These are phyloP conservation scores for Epichloe festucae DNA, from an alignment of 2,329 filamentous ascomycete genomes.

Conservation along the genomic window DNA sequence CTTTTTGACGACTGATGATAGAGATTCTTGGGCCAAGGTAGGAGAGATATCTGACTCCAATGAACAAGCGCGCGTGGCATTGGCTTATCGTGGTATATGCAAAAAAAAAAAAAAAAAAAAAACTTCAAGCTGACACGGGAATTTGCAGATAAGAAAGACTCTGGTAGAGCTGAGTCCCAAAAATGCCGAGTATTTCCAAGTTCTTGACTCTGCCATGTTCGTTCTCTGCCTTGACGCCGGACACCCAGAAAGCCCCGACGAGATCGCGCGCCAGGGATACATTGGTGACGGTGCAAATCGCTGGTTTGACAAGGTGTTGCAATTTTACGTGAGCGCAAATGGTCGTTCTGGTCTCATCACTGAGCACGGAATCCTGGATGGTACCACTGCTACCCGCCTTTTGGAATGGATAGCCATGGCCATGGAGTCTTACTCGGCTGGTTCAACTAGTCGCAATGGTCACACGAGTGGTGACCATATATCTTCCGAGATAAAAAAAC, in stretches of 20 bases:
- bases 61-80: not conserved
- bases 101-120: not conserved
- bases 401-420: not conserved
- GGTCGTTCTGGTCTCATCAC: not conserved
- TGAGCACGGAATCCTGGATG: not conserved
- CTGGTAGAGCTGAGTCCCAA: not conserved
- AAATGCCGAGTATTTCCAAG: not conserved
- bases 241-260: not conserved
- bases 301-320: not conserved
- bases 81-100: not conserved
- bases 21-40: not conserved
- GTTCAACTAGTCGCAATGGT: not conserved
- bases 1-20: not conserved
- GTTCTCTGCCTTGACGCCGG: not conserved
- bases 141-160: not conserved
- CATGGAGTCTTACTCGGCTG: not conserved
- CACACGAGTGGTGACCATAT: not conserved
- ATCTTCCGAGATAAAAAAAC: not conserved
- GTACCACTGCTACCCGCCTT: not conserved
- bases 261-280: not conserved
- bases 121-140: not conserved
- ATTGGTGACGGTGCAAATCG: not conserved
- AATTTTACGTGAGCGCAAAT: not conserved
- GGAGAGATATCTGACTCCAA: not conserved
- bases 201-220: not conserved